Evolutionary conservation across 352 stramenopile genomes (phyloP).

Genomic region (Phytophthora boehmeriae): DNA sequence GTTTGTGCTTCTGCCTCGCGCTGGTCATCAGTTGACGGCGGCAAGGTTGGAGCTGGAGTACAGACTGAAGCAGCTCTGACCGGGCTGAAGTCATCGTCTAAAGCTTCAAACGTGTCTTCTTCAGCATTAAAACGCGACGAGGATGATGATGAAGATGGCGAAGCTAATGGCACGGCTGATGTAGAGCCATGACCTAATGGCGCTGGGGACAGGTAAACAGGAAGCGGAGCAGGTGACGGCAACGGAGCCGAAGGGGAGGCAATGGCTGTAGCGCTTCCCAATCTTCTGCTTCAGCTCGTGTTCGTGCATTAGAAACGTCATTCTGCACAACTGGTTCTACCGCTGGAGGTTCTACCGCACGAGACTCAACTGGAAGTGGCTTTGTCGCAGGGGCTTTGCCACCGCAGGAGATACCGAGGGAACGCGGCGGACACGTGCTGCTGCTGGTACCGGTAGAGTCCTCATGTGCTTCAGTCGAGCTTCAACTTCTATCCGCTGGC

Average conservation of each 20-base stretch:
- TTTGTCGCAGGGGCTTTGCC: too few relatives aligned
- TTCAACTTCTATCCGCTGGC: slow-evolving; percentile 73
- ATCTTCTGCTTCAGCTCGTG: slow-evolving; percentile 19
- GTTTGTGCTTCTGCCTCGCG: slow-evolving; percentile 10
- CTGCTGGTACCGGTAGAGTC: not conserved
- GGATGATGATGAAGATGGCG: slow-evolving; percentile 39
- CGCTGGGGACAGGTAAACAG: slow-evolving; percentile 37
- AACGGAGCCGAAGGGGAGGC: slow-evolving; percentile 44
- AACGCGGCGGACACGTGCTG: not conserved
- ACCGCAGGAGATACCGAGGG: not conserved
- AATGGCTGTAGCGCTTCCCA: slow-evolving; percentile 51
- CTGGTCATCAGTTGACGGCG: slow-evolving; percentile 7
- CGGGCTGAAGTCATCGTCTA: slow-evolving; percentile 22
- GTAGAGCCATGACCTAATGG: slow-evolving; percentile 8
- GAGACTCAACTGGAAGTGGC: too few relatives aligned
- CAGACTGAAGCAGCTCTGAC: slow-evolving; percentile 6
- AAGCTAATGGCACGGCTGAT: slow-evolving; percentile 26
- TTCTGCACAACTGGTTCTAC: not conserved
- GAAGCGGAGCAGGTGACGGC: slow-evolving; percentile 35
- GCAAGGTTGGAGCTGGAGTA: not conserved
- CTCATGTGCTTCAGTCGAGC: slow-evolving; percentile 65
- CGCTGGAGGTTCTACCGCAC: not conserved
- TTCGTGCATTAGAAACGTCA: slow-evolving; percentile 5
- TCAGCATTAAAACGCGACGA: slow-evolving; percentile 35
- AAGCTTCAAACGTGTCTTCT: slow-evolving; percentile 18